Percentiles rank a stretch among this genome's conserved stretches.
Evolutionary conservation across 257 asterid species (phyloP).

Genomic region (Jasminum sambac): DNA sequence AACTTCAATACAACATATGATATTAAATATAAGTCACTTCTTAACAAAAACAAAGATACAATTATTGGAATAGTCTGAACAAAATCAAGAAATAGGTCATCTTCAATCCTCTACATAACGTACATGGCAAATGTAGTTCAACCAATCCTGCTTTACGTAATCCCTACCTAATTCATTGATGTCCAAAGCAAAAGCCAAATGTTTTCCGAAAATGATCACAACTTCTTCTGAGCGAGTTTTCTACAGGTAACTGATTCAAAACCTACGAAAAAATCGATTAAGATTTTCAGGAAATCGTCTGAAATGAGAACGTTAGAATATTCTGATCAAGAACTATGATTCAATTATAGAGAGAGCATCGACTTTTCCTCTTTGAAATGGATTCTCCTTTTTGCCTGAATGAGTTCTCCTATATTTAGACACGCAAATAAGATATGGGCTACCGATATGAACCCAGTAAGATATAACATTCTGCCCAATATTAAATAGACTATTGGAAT

Average conservation of each 20-base stretch:
- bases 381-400: no score
- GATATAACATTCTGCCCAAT: no score
- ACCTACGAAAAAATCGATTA: background rate
- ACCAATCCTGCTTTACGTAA: background rate
- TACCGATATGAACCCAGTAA: no score
- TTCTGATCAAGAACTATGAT: no score
- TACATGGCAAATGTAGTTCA: conserved; percentile 1
- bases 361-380: no score
- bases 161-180: background rate
- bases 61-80: background rate
- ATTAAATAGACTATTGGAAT: no score
- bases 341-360: no score
- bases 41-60: background rate
- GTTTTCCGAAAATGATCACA: background rate
- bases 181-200: background rate
- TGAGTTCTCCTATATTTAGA: no score
- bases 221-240: background rate
- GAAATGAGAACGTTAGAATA: background rate
- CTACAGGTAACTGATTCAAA: background rate
- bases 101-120: background rate
- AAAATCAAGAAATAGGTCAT: background rate
- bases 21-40: background rate
- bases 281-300: background rate
- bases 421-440: no score
- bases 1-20: background rate